Percentiles rank a stretch among this genome's conserved stretches.
phyloP scores from a whole-genome alignment of 2,329 filamentous ascomycete species.

The Trichoderma koningii region DNA sequence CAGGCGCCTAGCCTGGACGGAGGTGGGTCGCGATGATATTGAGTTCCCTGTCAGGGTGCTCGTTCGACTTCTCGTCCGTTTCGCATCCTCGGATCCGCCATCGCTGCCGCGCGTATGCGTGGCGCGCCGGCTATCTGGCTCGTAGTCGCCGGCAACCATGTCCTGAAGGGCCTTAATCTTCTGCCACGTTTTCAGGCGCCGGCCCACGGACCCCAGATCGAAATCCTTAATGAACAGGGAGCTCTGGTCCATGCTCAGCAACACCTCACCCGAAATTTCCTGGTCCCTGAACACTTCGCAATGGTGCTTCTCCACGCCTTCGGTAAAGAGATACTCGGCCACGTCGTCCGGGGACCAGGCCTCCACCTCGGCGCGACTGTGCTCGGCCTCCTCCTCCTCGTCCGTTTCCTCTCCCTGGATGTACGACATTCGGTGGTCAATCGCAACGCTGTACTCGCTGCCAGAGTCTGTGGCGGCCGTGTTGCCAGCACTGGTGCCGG shows the following conservation, averaged over 20 bases:
- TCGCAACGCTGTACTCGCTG: conserved; percentile 83
- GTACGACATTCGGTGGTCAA: conserved; percentile 79
- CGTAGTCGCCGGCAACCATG: conserved; percentile 64
- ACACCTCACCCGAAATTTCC: conserved; percentile 90
- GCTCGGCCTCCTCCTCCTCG: conserved; percentile 80
- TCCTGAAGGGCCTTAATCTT: conserved; percentile 92
- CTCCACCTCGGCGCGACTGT: conserved; percentile 72
- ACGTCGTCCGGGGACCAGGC: conserved; percentile 80
- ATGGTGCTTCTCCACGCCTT: conserved; percentile 83
- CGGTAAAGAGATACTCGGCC: conserved; percentile 82
- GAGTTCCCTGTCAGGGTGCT: conserved; percentile 56
- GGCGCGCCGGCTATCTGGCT: conserved; percentile 49
- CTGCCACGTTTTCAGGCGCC: conserved; percentile 91
- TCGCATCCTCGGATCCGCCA: conserved; percentile 56
- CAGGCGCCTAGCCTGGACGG: conserved; percentile 50
- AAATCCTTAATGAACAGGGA: conserved; percentile 96
- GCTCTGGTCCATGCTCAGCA: conserved; percentile 92
- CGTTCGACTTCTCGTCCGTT: conserved; percentile 55
- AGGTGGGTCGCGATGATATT: conserved; percentile 48
- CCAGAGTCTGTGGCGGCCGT: conserved; percentile 70
- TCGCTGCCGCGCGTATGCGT: conserved; percentile 62
- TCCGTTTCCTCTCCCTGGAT: conserved; percentile 95
- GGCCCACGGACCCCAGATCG: conserved; percentile 86
- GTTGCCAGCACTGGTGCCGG: conserved; percentile 55
- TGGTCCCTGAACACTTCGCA: conserved; percentile 95